Conservation (phyloP, 1,139 yeast genomes). For the Hemisphaericaspora xylofermentans region DNA sequence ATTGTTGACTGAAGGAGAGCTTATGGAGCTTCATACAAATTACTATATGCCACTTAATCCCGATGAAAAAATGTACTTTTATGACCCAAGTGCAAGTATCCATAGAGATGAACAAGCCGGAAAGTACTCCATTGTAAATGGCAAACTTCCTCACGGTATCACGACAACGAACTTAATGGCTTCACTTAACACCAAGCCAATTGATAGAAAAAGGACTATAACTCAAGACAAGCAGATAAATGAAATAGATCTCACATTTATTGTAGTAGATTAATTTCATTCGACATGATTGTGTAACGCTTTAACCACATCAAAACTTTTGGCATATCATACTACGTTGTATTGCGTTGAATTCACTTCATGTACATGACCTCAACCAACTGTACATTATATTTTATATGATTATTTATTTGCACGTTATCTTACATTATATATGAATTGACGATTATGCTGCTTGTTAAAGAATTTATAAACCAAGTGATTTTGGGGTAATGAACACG, state of each 20-base stretch:
- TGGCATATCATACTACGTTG: too few species aligned
- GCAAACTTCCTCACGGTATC: conserved; percentile 7
- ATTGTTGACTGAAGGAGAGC: conserved; percentile 27
- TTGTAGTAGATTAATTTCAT: conserved; percentile 4
- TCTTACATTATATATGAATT: too few species aligned
- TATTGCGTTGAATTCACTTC: too few species aligned
- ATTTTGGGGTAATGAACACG: too few species aligned
- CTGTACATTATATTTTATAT: too few species aligned
- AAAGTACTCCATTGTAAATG: conserved; percentile 4
- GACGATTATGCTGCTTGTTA: too few species aligned
- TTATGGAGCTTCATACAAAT: conserved; percentile 34
- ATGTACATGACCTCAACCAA: too few species aligned
- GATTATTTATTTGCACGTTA: too few species aligned
- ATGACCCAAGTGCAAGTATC: conserved; percentile 21
- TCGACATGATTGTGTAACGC: too few species aligned
- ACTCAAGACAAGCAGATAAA: not conserved
- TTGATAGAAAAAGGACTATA: not conserved
- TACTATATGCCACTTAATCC: conserved; percentile 28
- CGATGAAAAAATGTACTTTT: conserved; percentile 17
- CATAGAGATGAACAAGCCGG: conserved; percentile 4
- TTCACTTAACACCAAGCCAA: not conserved
- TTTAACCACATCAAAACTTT: too few species aligned
- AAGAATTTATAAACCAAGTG: too few species aligned
- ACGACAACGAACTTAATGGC: conserved; percentile 5
- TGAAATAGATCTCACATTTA: conserved; percentile 6